Evolutionary conservation across 1,284 basidiomycete genomes (phyloP), one percentile per base, ranked within the genome.

Genomic region (Papiliotrema fonsecae): DNA sequence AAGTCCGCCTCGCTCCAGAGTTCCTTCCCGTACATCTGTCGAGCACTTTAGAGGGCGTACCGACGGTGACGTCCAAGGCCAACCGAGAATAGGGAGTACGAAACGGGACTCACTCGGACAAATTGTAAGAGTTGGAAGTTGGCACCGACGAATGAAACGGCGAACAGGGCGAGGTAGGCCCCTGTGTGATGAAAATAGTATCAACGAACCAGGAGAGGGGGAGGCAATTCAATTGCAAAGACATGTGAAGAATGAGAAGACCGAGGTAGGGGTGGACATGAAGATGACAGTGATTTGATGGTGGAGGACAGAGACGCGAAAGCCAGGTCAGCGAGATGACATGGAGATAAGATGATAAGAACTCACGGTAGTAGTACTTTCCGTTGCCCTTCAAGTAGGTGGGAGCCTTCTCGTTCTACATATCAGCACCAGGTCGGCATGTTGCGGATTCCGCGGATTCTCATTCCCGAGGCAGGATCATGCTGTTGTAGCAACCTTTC

Each of bases 91-190:
- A 41, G 21, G 31, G 28, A 18, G 32, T 6, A 10, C 4, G 43
- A 36, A 34, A 6, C 18, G n/a, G 19, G 38, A 22, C 41, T 11
- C 25, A 70, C 69, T 41, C 62, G 59, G 50, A 56, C 62, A 60
- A 67, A 73, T 57, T 71, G 62, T 45, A 67, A 43, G 34, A 73
- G 61, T 52, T 66, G 62, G 65, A 58, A 68, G 39, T 55, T 50
- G 47, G 62, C 60, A 42, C 60, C 68, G 44, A 51, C 55, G 45
- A 72, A 51, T 26, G 64, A 59, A 47, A 65, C 62, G 36, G 57
- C 57, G 59, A 69, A 66, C 47, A 73, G 59, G 45, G 45, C 56
- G 54, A 67, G 56, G 69, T 67, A 73, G 54, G 64, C 63, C 53
- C 62, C 70, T 73, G 60, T 48, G 35, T 40, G 27, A n/a, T n/a